These are phyloP conservation scores for Phlyctochytrium arcticum DNA, from an alignment of 192 early-diverging fungal species.

Conservation along the genomic window DNA sequence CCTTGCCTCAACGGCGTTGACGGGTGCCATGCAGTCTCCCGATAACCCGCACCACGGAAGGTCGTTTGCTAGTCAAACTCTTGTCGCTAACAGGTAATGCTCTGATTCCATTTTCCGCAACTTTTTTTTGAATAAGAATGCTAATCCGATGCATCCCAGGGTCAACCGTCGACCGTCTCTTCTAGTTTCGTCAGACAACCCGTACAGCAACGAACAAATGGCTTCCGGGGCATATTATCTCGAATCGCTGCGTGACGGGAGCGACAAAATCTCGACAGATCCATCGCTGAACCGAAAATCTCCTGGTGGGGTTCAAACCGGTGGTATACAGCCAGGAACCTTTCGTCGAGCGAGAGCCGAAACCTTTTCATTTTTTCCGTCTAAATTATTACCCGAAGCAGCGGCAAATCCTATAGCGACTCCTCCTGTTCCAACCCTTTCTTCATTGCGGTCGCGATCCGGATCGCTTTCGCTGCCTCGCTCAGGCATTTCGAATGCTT, in stretches of 20 bases:
- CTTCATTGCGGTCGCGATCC: slow-evolving; percentile 43
- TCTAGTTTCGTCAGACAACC: background rate
- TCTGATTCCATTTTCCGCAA: too few species aligned
- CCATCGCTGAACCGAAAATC: background rate
- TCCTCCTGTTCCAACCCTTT: background rate
- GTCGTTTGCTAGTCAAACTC: too few species aligned
- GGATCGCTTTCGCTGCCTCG: slow-evolving; percentile 41
- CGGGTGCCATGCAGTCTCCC: too few species aligned
- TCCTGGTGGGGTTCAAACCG: background rate
- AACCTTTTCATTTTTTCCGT: slow-evolving; percentile 43
- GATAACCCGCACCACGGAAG: too few species aligned
- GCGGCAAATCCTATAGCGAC: background rate
- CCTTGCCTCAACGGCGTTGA: too few species aligned
- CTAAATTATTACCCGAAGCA: slow-evolving; percentile 29
- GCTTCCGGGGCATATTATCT: background rate
- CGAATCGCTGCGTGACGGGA: slow-evolving; percentile 19
- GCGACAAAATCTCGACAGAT: background rate
- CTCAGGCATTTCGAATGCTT: slow-evolving; percentile 47
- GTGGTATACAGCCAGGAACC: background rate
- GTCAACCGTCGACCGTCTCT: too few species aligned
- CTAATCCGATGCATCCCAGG: too few species aligned
- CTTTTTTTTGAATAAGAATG: too few species aligned
- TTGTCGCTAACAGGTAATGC: too few species aligned
- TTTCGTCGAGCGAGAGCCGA: slow-evolving; percentile 37
- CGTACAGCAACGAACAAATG: background rate